phyloP scores from a whole-genome alignment of 768 basidiomycete genomes.

The Cytidiella melzeri region DNA sequence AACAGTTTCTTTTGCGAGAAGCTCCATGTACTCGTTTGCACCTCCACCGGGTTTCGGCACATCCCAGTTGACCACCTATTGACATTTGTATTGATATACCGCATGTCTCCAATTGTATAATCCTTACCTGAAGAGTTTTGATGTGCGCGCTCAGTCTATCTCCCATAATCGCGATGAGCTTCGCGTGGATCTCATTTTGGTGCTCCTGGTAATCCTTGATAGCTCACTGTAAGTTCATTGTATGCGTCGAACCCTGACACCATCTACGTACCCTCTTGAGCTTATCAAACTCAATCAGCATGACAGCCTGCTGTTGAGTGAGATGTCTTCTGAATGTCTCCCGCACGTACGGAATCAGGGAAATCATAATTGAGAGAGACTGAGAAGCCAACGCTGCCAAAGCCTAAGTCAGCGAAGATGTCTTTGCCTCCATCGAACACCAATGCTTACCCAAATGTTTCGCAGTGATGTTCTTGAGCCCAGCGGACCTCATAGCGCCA shows the following conservation, averaged over 20 bases:
- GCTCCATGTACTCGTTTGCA: slow-evolving; percentile 86
- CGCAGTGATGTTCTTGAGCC: slow-evolving; percentile 95
- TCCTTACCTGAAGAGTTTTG: slow-evolving; percentile 66
- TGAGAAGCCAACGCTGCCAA: slow-evolving; percentile 86
- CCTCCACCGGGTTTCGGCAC: slow-evolving; percentile 52
- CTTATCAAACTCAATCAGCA: slow-evolving; percentile 97
- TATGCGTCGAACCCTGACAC: background rate
- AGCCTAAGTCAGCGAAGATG: slow-evolving; percentile 89
- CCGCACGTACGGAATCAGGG: slow-evolving; percentile 91
- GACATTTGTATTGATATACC: too few species aligned
- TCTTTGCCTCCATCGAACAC: slow-evolving; percentile 93
- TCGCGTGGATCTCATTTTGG: slow-evolving; percentile 97
- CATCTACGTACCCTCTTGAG: slow-evolving; percentile 75
- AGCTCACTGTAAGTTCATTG: background rate
- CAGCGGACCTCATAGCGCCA: slow-evolving; percentile 98
- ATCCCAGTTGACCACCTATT: slow-evolving; percentile 75
- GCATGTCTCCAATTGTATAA: slow-evolving; percentile 4
- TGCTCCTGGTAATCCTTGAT: slow-evolving; percentile 95
- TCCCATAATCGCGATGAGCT: slow-evolving; percentile 97
- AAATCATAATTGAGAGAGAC: slow-evolving; percentile 88
- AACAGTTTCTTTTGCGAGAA: slow-evolving; percentile 90
- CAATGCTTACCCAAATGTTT: slow-evolving; percentile 52
- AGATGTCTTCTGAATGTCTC: slow-evolving; percentile 94
- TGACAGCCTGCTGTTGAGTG: slow-evolving; percentile 93
- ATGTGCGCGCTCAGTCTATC: slow-evolving; percentile 87